Conservation (phyloP, 495 filamentous ascomycete genomes). For the Beverwykella pulmonaria region DNA sequence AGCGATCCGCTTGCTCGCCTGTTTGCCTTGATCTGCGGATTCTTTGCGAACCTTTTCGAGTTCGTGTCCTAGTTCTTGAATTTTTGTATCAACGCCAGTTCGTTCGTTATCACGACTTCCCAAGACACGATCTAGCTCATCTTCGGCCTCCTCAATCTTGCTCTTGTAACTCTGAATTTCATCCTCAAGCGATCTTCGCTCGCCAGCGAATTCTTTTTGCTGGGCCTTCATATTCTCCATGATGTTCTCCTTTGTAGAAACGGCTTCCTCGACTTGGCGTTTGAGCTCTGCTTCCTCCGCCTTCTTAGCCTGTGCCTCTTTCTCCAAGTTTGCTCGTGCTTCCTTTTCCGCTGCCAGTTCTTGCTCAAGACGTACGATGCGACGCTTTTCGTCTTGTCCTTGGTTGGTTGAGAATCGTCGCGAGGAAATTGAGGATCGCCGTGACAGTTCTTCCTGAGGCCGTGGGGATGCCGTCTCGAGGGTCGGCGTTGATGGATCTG, state of each 20-base stretch:
- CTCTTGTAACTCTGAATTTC: constrained; percentile 75
- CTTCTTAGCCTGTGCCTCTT: constrained; percentile 58
- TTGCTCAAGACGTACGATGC: constrained; percentile 77
- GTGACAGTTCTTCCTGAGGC: constrained; percentile 57
- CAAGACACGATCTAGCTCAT: constrained; percentile 83
- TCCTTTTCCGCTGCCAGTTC: constrained; percentile 67
- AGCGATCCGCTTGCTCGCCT: constrained; percentile 49
- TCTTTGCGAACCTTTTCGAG: constrained; percentile 63
- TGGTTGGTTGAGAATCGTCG: constrained; percentile 69
- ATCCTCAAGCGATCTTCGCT: constrained; percentile 75
- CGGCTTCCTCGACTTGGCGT: constrained; percentile 73
- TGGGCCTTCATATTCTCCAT: constrained; percentile 92
- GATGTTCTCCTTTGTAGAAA: constrained; percentile 91
- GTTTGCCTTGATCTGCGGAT: constrained; percentile 59
- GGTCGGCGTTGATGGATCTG: constrained; percentile 52
- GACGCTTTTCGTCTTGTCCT: constrained; percentile 63
- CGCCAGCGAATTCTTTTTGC: constrained; percentile 82
- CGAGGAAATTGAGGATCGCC: constrained; percentile 67
- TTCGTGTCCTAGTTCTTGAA: constrained; percentile 70
- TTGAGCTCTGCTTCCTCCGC: constrained; percentile 68
- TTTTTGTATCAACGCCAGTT: constrained; percentile 65
- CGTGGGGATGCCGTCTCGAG: constrained; percentile 38
- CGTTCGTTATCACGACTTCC: constrained; percentile 80
- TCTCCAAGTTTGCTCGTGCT: constrained; percentile 56
- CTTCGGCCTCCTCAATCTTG: constrained; percentile 82